Conservation (phyloP, 108 stramenopile species). For the Conticribra weissflogii region DNA sequence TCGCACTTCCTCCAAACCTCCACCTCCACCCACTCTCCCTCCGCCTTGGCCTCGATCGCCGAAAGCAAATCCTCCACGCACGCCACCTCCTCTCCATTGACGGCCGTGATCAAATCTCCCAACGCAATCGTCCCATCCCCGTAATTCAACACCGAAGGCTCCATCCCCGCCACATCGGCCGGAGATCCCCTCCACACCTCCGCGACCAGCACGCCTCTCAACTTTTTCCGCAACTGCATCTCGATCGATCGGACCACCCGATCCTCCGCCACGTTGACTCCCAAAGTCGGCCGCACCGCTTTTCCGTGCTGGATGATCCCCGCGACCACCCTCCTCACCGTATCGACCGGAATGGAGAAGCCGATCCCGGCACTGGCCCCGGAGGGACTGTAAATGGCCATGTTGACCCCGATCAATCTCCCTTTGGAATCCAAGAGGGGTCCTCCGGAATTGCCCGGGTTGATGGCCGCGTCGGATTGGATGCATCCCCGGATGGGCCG, state of each 20-base stretch:
- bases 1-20: slow-evolving; percentile 40
- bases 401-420: slow-evolving; percentile 82
- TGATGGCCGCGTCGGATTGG: slow-evolving; percentile 84
- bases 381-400: slow-evolving; percentile 72
- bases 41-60: slow-evolving; percentile 34
- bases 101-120: slow-evolving; percentile 66
- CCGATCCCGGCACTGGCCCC: slow-evolving; percentile 76
- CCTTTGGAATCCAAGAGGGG: slow-evolving; percentile 71
- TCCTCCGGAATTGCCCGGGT: slow-evolving; percentile 73
- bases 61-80: slow-evolving; percentile 71
- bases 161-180: slow-evolving; percentile 51
- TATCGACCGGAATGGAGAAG: slow-evolving; percentile 89
- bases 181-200: slow-evolving; percentile 59
- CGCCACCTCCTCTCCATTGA: slow-evolving; percentile 60
- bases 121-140: slow-evolving; percentile 61
- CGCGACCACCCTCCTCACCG: slow-evolving; percentile 73
- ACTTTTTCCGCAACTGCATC: slow-evolving; percentile 49
- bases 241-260: slow-evolving; percentile 54
- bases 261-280: slow-evolving; percentile 76
- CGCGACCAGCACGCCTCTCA: slow-evolving; percentile 68
- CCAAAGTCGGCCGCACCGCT: slow-evolving; percentile 82
- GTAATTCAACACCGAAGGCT: slow-evolving; percentile 35
- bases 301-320: slow-evolving; percentile 77
- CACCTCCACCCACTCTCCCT: slow-evolving; percentile 20
- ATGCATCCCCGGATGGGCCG: slow-evolving; percentile 81